Percentiles rank a stretch among this genome's conserved stretches.
phyloP scores from a whole-genome alignment of 1,284 basidiomycete genomes.

The Rhodotorula sp. region DNA sequence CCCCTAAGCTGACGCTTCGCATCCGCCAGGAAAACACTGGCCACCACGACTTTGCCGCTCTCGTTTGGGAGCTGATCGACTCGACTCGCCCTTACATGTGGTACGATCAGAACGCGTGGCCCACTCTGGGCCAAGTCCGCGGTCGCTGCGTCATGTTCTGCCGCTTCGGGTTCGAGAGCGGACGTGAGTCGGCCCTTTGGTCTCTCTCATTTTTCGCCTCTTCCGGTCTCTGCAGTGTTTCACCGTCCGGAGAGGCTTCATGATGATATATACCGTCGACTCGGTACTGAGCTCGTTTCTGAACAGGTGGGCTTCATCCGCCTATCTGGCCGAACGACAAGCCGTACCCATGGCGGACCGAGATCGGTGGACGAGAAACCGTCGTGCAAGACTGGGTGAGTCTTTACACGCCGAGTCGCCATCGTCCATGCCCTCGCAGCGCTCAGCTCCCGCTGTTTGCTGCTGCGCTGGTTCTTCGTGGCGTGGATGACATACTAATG shows the following conservation, averaged over 20 bases:
- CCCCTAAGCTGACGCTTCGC: background rate
- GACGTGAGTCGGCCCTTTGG: background rate
- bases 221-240: too few species aligned
- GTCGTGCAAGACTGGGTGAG: slow-evolving; percentile 34
- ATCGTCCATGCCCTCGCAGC: background rate
- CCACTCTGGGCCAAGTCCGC: slow-evolving; percentile 15
- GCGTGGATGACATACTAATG: too few species aligned
- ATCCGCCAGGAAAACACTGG: slow-evolving; percentile 13
- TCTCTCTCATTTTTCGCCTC: background rate
- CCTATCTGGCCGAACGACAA: slow-evolving; percentile 22
- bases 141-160: slow-evolving; percentile 26
- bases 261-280: too few species aligned
- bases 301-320: slow-evolving; percentile 23
- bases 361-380: slow-evolving; percentile 13
- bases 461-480: background rate
- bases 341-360: background rate
- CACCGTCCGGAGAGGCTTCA: too few species aligned
- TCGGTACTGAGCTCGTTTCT: too few species aligned
- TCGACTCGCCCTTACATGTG: slow-evolving; percentile 1
- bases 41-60: slow-evolving; percentile 1
- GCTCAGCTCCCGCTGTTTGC: background rate
- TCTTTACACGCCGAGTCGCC: background rate
- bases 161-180: slow-evolving; percentile 14
- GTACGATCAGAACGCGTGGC: slow-evolving; percentile 27
- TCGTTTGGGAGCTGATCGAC: slow-evolving; percentile 13